Evolutionary conservation across 352 stramenopile genomes (phyloP).

Genomic region (Phytophthora parvispora): DNA sequence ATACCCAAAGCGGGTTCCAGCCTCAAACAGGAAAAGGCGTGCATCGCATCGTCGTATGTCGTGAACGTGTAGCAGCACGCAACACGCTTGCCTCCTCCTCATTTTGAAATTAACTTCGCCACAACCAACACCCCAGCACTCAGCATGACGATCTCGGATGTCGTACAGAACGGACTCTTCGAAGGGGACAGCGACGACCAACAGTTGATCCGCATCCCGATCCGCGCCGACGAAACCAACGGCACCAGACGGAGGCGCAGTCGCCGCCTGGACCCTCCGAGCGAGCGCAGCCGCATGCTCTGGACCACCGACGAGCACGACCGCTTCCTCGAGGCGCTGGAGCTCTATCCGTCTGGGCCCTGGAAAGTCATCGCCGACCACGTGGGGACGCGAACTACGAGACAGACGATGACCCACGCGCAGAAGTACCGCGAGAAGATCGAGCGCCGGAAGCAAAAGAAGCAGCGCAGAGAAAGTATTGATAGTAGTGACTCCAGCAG

Average conservation of each 20-base stretch:
- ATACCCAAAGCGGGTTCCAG: constrained; percentile 23
- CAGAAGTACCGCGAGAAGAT: constrained; percentile 56
- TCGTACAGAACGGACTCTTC: constrained; percentile 29
- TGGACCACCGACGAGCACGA: constrained; percentile 54
- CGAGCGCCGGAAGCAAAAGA: constrained; percentile 22
- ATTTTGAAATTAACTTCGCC: constrained; percentile 22
- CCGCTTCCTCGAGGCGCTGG: constrained; percentile 46
- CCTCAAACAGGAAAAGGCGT: constrained; percentile 19
- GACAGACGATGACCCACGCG: constrained; percentile 47
- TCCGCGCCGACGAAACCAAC: constrained; percentile 13
- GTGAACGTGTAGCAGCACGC: constrained; percentile 10
- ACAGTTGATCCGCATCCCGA: constrained; percentile 30
- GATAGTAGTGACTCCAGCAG: constrained; percentile 1
- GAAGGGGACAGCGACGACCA: constrained; percentile 21
- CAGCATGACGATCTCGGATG: constrained; percentile 28
- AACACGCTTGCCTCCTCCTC: constrained; percentile 3
- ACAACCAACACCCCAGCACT: not conserved
- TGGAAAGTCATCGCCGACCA: constrained; percentile 42
- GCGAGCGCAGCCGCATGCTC: constrained; percentile 25
- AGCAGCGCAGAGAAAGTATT: constrained; percentile 11
- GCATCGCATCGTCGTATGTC: not conserved
- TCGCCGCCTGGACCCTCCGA: constrained; percentile 19
- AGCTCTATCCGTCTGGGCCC: constrained; percentile 39
- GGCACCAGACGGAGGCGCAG: constrained; percentile 15
- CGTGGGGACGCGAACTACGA: constrained; percentile 36